Conservation (phyloP, 2,329 filamentous ascomycete genomes). For the Colletotrichum musae region DNA sequence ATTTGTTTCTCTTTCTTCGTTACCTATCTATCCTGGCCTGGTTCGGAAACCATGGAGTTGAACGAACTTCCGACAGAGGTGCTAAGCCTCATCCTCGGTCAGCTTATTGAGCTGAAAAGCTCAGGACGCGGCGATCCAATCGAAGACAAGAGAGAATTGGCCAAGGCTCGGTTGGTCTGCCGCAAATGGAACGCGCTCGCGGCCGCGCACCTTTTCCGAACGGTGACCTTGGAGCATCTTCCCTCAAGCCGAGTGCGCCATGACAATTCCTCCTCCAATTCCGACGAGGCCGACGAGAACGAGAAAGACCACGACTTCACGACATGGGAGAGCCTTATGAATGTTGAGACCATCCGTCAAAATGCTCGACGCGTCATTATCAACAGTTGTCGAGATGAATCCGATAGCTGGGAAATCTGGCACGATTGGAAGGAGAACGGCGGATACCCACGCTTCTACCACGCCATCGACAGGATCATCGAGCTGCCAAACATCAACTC, state of each 20-base stretch:
- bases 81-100: background rate
- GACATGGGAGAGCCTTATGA: slow-evolving; percentile 17
- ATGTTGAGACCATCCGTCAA: slow-evolving; percentile 5
- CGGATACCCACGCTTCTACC: slow-evolving; percentile 9
- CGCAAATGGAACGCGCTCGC: slow-evolving; percentile 40
- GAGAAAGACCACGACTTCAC: slow-evolving; percentile 10
- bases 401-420: background rate
- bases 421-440: slow-evolving; percentile 4
- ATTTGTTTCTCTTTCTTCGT: no score
- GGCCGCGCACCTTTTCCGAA: slow-evolving; percentile 31
- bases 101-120: background rate
- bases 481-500: slow-evolving; percentile 35
- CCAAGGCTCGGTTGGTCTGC: slow-evolving; percentile 42
- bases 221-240: slow-evolving; percentile 13
- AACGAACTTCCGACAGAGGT: slow-evolving; percentile 1
- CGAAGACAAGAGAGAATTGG: background rate
- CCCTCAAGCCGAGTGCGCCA: no score
- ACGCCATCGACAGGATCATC: slow-evolving; percentile 31
- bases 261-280: no score
- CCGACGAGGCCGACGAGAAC: background rate
- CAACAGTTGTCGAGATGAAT: slow-evolving; percentile 32
- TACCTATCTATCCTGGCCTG: no score
- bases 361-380: slow-evolving; percentile 41
- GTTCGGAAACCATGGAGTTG: background rate
- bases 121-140: background rate